Evolutionary conservation across 768 basidiomycete species (phyloP), one percentile per base, ranked within the genome.

Genomic region (Naganishia vishniacii): DNA sequence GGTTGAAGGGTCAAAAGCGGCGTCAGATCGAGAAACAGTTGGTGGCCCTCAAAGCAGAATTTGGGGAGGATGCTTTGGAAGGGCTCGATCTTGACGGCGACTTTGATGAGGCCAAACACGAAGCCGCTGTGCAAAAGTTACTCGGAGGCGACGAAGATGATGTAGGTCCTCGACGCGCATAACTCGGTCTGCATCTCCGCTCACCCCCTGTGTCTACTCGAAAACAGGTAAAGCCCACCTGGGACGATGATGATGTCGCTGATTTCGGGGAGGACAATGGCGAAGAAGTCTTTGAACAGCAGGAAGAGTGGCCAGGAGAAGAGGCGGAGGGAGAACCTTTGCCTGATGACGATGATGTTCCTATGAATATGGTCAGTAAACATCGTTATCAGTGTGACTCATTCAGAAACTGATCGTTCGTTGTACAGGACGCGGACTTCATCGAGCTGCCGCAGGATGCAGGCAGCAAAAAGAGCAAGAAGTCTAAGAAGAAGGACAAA

Each of bases 81-180:
- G 68, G 67, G 15, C 60, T 73, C 20, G 90, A 94, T 70, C 79
- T 99, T 6, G 92, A 98, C 12, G 89, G 85, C 1, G 92, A 97
- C 47, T 98, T 90, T 88, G 91, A 97, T 70, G 87, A 90, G 13
- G 84, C 82, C 12, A 83, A 84, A 61, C 89, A 95, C 72, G 91
- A 95, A 68, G 78, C 75, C 37, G 88, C 90, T 74, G 91, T 99
- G 87, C 81, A 83, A 0, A 82, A 80, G 23, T 73, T 97, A 26
- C 89, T 91, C 71, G 84, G 80, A 12, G 80, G 80, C 26, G 83
- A 83, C 3, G 74, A 66, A 37, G 75, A 72, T 34, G 72, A 68
- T 68, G 66, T 65, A 48, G 62, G 67, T 58, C 23, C 7, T n/a
- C 56, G 31, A 29, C 9, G 3, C 32, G 37, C 32, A 0, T 29